Evolutionary conservation across 805 yeast genomes (phyloP), one percentile per base, ranked within the genome.

Genomic region (Allodekkera sacchari): DNA sequence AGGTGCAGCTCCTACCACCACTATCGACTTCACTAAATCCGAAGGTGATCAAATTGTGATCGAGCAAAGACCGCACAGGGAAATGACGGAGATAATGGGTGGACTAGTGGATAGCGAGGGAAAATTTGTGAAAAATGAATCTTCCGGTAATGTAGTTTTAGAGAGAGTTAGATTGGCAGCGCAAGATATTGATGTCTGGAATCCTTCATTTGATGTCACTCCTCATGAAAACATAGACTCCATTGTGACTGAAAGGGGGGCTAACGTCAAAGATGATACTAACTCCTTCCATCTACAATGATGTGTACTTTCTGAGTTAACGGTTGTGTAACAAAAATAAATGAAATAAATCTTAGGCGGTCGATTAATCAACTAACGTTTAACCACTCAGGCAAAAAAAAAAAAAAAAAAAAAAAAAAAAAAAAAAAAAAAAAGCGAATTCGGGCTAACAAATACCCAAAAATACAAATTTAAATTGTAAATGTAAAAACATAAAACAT

Each of bases 151-250:
- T 11, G 52, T 57, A 25, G 46, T 45, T 13, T 39, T 59, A 16
- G 47, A 68, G 1, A 75, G 75, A 13, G 81, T 87, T 10, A 81
- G 83, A 24, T 70, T 81, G 36, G 95, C 96, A 1, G 92, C 97
- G 3, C 81, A 82, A 2, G 82, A 80, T 1, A 79, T 88, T 20
- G 61, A 67, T 4, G 95, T 87, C 2, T 89, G 96, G 96, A 92
- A 92, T 48, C 98, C 98, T 1, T 81, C 96, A 0, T 89, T 89
- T 48, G 98, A 89, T 50, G 85, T 92, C 11, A 85, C 97, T 3
- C 95, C 95, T 0, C 77, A 78, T 46, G 68, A 67, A 27, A 60
- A 80, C 23, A 87, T 89, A 33, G 96, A 87, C 50, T 83, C 85
- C 37, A 85, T 92, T 37, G 84, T 89, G 22, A 89, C 96, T 1